Evolutionary conservation across 495 filamentous ascomycete genomes (phyloP), one percentile per base, ranked within the genome.

Genomic region (Penicillium riverlandense): DNA sequence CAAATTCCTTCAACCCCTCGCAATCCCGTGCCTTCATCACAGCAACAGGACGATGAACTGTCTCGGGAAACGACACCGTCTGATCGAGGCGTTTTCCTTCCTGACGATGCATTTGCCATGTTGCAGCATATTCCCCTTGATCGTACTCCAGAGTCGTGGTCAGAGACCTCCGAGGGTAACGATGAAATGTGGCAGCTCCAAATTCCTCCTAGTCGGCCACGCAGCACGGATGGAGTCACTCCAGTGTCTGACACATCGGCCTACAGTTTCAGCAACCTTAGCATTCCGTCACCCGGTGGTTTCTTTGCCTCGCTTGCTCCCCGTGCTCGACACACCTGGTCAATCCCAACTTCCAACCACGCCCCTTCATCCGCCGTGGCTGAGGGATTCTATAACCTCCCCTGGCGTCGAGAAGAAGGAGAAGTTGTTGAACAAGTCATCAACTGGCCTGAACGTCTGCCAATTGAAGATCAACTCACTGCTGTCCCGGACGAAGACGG

Each of bases 241-340:
- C 74, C 75, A 4, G 63, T 59, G 6, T 77, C 75, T 0, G 70
- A 64, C 8, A 43, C 68, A 30, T 78, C 75, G 7, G 59, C 59
- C 2, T 75, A 75, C 54, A 78, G 77, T 42, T 73, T 90, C 44
- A 83, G 80, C 47, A 71, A 75, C 61, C 69, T 95, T 43, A 81
- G 88, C 40, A 88, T 96, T 38, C 90, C 90, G 3, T 95, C 90
- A 1, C 90, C 90, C 0, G 86, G 88, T 22, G 87, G 86, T 0
- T 95, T 96, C 71, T 96, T 96, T 61, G 83, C 87, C 13, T 88
- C 85, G 0, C 74, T 96, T 12, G 83, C 77, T 11, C 71, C 78
- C 1, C 75, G 79, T 38, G 79, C 82, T 29, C 76, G 88, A 41
- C 80, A 84, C 54, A 92, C 89, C 5, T 96, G 90, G 90, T 71